A percentile compares a stretch with the other conserved stretches of the same genome.
phyloP scores from a whole-genome alignment of 768 basidiomycete species.

The Amanita thiersii region DNA sequence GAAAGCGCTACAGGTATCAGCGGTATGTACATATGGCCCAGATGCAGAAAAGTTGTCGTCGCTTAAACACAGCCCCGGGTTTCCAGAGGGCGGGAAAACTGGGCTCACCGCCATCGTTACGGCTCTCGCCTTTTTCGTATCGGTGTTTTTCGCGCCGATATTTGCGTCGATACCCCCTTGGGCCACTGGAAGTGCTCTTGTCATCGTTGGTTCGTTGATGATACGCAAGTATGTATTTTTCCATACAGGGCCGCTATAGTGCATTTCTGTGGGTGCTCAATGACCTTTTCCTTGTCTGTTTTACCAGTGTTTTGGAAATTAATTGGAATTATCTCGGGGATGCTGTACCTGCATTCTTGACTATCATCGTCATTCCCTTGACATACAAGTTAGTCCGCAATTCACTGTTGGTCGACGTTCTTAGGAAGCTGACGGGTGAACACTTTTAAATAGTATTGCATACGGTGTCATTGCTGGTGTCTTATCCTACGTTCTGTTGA shows the following conservation, averaged over 20 bases:
- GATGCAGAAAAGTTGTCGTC: background rate
- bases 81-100: conserved; percentile 80
- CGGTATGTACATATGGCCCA: conserved; percentile 28
- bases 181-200: conserved; percentile 82
- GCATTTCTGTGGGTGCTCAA: conserved; percentile 1
- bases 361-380: conserved; percentile 70
- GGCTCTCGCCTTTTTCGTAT: conserved; percentile 73
- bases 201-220: conserved; percentile 86
- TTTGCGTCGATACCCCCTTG: conserved; percentile 82
- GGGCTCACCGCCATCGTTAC: conserved; percentile 72
- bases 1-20: conserved; percentile 78
- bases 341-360: conserved; percentile 81
- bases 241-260: background rate
- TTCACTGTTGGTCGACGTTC: background rate
- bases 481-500: conserved; percentile 60
- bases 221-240: conserved; percentile 58
- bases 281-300: background rate
- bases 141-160: conserved; percentile 82
- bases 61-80: background rate
- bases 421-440: no score
- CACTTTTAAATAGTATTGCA: conserved; percentile 50
- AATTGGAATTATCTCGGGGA: conserved; percentile 90
- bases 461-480: conserved; percentile 86
- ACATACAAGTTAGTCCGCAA: conserved; percentile 55
- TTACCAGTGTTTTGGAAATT: conserved; percentile 60